These are phyloP conservation scores for Obelidium mucronatum DNA, from an alignment of 192 early-diverging fungal species.

Conservation along the genomic window DNA sequence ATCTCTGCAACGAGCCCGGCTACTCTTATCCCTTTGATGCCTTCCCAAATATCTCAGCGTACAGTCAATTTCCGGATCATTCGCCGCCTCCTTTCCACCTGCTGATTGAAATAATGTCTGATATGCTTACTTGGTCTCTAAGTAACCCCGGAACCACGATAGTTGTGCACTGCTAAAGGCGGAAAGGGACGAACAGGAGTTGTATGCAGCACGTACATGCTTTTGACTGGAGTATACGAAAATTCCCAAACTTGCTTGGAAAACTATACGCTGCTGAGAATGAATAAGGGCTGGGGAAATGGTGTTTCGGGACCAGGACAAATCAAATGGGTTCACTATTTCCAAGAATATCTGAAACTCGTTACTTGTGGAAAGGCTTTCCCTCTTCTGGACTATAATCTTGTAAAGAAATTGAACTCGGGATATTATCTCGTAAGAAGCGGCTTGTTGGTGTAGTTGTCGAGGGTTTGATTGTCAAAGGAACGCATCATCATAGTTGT, in stretches of 20 bases:
- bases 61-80: conserved; percentile 64
- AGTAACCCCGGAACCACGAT: conserved; percentile 47
- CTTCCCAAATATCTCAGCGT: conserved; percentile 53
- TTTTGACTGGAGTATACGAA: conserved; percentile 43
- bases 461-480: no score
- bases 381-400: no score
- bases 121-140: conserved; percentile 57
- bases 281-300: conserved; percentile 55
- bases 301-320: conserved; percentile 69
- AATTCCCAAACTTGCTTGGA: conserved; percentile 51
- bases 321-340: conserved; percentile 62
- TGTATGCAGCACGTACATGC: conserved; percentile 58
- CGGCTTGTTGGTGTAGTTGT: no score
- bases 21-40: conserved; percentile 49
- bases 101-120: conserved; percentile 56
- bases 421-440: no score
- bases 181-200: conserved; percentile 71
- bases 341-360: no score
- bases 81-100: conserved; percentile 57
- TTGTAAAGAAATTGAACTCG: no score
- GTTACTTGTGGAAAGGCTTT: no score
- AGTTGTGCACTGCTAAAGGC: conserved; percentile 70
- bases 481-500: no score
- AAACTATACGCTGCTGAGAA: conserved; percentile 54
- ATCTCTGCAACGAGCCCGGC: conserved; percentile 61